A percentile compares a stretch with the other conserved stretches of the same genome.
phyloP scores from a whole-genome alignment of 108 stramenopile genomes.

The Craspedostauros australis region DNA sequence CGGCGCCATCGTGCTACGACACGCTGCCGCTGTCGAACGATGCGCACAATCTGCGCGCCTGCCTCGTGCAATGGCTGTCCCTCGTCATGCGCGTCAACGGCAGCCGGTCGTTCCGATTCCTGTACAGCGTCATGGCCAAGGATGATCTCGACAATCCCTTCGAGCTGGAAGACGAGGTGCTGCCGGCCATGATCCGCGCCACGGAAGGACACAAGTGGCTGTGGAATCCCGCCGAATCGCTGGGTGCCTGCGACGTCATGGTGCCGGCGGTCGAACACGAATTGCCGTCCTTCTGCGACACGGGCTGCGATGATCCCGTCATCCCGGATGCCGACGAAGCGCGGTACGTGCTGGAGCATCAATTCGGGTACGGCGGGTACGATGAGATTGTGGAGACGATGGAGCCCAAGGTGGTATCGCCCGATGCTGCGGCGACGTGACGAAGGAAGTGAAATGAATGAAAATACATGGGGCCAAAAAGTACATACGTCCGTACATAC shows the following conservation, averaged over 20 bases:
- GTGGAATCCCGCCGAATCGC: conserved; percentile 10
- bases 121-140: conserved; percentile 18
- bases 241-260: conserved; percentile 6
- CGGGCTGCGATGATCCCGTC: too few species aligned
- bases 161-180: conserved; percentile 14
- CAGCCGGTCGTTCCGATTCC: conserved; percentile 17
- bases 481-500: too few species aligned
- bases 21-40: too few species aligned
- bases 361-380: conserved; percentile 23
- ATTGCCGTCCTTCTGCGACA: too few species aligned
- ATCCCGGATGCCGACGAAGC: conserved; percentile 19
- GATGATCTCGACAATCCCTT: conserved; percentile 14
- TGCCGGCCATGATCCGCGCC: conserved; percentile 32
- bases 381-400: too few species aligned
- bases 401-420: too few species aligned
- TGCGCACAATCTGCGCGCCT: conserved; percentile 15
- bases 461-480: too few species aligned
- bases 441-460: too few species aligned
- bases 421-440: too few species aligned
- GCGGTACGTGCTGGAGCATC: conserved; percentile 8
- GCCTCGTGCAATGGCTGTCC: conserved; percentile 21
- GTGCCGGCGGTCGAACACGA: too few species aligned
- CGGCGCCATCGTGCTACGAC: not conserved
- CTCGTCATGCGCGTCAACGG: conserved; percentile 27
- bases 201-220: conserved; percentile 24